Evolutionary conservation across 352 stramenopile genomes (phyloP).

Genomic region (Hyaloperonospora arabidopsidis): DNA sequence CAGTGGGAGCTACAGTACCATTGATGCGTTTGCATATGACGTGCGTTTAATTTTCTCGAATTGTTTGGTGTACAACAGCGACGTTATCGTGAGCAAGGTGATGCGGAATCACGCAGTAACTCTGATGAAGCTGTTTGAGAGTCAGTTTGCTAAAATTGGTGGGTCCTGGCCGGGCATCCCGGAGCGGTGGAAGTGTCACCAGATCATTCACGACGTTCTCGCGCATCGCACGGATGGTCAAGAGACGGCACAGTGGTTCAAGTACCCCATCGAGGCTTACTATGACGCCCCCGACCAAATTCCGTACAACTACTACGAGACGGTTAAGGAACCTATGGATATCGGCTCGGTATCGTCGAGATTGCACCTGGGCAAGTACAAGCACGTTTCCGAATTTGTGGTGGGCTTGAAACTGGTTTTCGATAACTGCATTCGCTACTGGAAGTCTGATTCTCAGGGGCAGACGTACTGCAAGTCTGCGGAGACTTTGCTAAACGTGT

Average conservation of each 20-base stretch:
- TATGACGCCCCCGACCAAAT: constrained; percentile 78
- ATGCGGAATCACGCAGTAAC: constrained; percentile 80
- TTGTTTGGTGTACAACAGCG: constrained; percentile 84
- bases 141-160: constrained; percentile 60
- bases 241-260: constrained; percentile 84
- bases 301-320: constrained; percentile 78
- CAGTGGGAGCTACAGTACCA: constrained; percentile 54
- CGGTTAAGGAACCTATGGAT: constrained; percentile 74
- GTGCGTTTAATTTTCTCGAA: constrained; percentile 84
- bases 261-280: constrained; percentile 80
- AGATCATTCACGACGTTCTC: constrained; percentile 74
- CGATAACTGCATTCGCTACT: constrained; percentile 82
- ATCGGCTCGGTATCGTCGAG: constrained; percentile 67
- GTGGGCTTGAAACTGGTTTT: constrained; percentile 71
- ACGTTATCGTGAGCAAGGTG: constrained; percentile 73
- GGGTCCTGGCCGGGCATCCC: constrained; percentile 55
- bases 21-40: constrained; percentile 66
- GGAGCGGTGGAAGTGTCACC: constrained; percentile 79
- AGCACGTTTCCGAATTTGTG: constrained; percentile 46
- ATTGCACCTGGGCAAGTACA: constrained; percentile 65
- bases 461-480: constrained; percentile 75
- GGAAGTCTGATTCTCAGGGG: constrained; percentile 64
- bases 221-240: constrained; percentile 61
- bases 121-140: constrained; percentile 80
- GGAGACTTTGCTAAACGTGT: constrained; percentile 41